Conservation (phyloP, 2,329 filamentous ascomycete species). For the Rhinocladiella mackenziei region DNA sequence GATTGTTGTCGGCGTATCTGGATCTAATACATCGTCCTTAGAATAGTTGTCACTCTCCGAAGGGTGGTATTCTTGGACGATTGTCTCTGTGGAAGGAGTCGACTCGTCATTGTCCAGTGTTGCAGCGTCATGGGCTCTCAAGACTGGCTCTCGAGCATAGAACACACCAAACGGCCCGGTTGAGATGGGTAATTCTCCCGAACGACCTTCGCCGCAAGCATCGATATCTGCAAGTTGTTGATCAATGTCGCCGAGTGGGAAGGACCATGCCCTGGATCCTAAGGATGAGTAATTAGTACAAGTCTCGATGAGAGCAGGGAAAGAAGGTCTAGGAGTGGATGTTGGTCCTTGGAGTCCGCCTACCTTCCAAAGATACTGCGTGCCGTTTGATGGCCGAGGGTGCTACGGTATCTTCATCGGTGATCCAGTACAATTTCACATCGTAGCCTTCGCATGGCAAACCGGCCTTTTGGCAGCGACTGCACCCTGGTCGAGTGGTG, state of each 20-base stretch:
- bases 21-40: neutral
- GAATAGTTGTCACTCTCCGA: neutral
- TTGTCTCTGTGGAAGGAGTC: neutral
- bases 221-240: conserved; percentile 15
- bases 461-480: conserved; percentile 11
- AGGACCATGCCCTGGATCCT: conserved; percentile 12
- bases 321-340: no score
- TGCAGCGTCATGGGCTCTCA: neutral
- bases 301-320: neutral
- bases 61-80: neutral
- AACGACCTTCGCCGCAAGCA: neutral
- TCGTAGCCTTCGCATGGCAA: conserved; percentile 17
- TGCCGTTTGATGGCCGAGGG: conserved; percentile 21
- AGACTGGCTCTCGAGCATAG: neutral
- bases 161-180: conserved; percentile 14
- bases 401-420: conserved; percentile 17
- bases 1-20: neutral
- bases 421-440: conserved; percentile 19
- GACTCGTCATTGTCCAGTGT: neutral
- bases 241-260: conserved; percentile 17
- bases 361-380: conserved; percentile 19
- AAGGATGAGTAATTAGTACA: neutral
- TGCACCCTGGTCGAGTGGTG: conserved; percentile 10
- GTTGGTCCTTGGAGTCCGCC: neutral
- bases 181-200: neutral